Conservation (phyloP, 73 alveolate species). For the Tetrahymena elliotti region DNA sequence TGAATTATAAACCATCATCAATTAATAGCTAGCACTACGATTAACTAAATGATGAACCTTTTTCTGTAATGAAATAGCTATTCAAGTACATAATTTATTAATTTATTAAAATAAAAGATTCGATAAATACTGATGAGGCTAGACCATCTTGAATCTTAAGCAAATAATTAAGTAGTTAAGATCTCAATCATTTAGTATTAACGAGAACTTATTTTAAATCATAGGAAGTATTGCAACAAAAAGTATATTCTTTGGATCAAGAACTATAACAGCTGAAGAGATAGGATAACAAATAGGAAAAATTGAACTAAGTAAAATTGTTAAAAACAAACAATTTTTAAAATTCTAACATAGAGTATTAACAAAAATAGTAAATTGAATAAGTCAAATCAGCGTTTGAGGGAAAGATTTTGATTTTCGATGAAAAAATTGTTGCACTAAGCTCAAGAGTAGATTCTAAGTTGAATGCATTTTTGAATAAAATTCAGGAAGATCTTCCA, state of each 20-base stretch:
- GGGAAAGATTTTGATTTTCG: background rate
- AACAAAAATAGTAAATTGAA: background rate
- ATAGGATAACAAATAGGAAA: background rate
- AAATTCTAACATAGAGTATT: background rate
- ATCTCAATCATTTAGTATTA: background rate
- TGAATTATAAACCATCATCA: background rate
- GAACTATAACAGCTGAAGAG: background rate
- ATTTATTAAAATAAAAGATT: background rate
- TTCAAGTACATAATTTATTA: background rate
- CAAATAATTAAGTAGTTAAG: background rate
- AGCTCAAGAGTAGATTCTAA: background rate
- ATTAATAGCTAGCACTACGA: background rate
- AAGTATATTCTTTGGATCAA: background rate
- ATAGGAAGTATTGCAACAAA: background rate
- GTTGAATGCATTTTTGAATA: background rate
- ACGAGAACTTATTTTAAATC: background rate
- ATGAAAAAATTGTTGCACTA: background rate
- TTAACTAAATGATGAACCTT: background rate
- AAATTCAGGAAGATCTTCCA: background rate
- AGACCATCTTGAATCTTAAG: background rate
- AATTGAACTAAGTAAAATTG: background rate
- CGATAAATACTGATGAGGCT: background rate
- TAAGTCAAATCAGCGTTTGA: background rate
- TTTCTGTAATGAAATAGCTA: background rate
- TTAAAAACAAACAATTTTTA: too few species aligned